Evolutionary conservation across 805 yeast species (phyloP), one percentile per base, ranked within the genome.

Genomic region (Schizosaccharomyces osmophilus): DNA sequence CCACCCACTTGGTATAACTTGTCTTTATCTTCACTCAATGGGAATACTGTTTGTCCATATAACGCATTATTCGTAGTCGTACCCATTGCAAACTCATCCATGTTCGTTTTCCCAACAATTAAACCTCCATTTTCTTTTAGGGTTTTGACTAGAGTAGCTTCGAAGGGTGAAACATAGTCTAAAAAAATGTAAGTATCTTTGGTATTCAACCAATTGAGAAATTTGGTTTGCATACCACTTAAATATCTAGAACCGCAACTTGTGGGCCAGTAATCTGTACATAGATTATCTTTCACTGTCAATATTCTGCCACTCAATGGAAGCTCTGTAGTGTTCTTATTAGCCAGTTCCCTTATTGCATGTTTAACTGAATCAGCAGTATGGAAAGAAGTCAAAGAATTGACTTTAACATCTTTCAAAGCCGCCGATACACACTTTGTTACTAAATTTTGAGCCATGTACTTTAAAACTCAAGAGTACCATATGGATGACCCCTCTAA

Each of bases 81-180:
- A 67, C 98, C 99, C 98, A 93, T 93, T 2, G 95, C 99, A 73
- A 93, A 93, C 72, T 93, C 97, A 72, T 93, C 99, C 79, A 93
- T 75, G 66, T 90, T 93, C 1, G 94, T 78, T 70, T 90, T 93
- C 0, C 96, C 98, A 0, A 82, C 73, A 5, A 73, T 65, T 0
- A 68, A 64, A 17, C 79, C 77, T 0, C 88, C 87, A 1, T 75
- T 74, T 0, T 72, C 66, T 8, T 76, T 70, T n/a, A 93, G 70
- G 2, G 81, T 72, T 1, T 70, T 65, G 0, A 80, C 80, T 2
- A 83, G 85, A 0, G 96, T 86, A 13, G 97, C 85, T 64, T 85
- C 81, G 68, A 78, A 89, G 1, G 97, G 97, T 26, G 95, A 81
- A 2, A 65, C 67, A 69, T 84, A 93, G 48, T 73, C 71, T 65